Percentiles rank a stretch among this genome's conserved stretches.
These are phyloP conservation scores for Cladophialophora exuberans DNA, from an alignment of 2,329 filamentous ascomycete genomes.

Conservation along the genomic window DNA sequence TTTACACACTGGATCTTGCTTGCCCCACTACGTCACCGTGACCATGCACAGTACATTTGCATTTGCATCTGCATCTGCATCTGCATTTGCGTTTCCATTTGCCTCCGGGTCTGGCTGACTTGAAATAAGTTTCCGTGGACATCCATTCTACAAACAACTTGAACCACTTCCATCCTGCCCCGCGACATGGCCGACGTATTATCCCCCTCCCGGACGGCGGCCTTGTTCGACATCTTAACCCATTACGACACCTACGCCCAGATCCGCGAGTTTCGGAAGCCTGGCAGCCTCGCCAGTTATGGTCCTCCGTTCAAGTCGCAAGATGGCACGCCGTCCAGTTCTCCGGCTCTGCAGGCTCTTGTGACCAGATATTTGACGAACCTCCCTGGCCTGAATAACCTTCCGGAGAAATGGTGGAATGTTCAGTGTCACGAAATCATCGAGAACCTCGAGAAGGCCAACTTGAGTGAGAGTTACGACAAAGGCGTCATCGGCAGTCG, in stretches of 20 bases:
- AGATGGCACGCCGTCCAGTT: slow-evolving; percentile 49
- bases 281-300: slow-evolving; percentile 66
- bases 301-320: slow-evolving; percentile 66
- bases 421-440: slow-evolving; percentile 64
- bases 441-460: slow-evolving; percentile 64
- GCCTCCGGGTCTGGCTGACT: no score
- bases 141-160: no score
- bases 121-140: neutral
- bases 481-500: slow-evolving; percentile 74
- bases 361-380: slow-evolving; percentile 66
- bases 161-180: neutral
- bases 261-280: slow-evolving; percentile 71
- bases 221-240: slow-evolving; percentile 58
- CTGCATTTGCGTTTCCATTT: neutral
- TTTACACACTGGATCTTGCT: no score
- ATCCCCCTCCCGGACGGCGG: slow-evolving; percentile 51
- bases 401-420: slow-evolving; percentile 68
- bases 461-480: slow-evolving; percentile 80
- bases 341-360: slow-evolving; percentile 70
- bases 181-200: slow-evolving; percentile 36
- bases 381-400: slow-evolving; percentile 67
- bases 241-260: slow-evolving; percentile 64
- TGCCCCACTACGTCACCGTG: no score
- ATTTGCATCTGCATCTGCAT: neutral
- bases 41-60: no score